Percentiles rank a stretch among this genome's conserved stretches.
Evolutionary conservation across 228 moss, liverwort and hornwort genomes (phyloP).

Genomic region (Sphagnum fallax): DNA sequence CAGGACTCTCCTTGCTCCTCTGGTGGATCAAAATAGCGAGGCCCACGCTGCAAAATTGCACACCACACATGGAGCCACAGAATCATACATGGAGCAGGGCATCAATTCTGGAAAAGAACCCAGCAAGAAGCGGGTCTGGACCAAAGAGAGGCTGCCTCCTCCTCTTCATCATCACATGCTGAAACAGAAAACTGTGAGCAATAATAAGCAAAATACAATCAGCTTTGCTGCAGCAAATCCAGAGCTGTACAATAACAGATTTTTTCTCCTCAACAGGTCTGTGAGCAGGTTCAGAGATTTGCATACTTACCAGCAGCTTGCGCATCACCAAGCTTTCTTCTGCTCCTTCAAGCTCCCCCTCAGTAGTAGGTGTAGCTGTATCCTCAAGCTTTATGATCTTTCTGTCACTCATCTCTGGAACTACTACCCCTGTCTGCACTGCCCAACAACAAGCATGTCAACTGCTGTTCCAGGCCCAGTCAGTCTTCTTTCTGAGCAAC

Average conservation of each 20-base stretch:
- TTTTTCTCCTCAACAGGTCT: neutral
- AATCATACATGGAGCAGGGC: neutral
- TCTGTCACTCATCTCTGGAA: slow-evolving; percentile 11
- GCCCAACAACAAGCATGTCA: slow-evolving; percentile 9
- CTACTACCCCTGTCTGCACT: slow-evolving; percentile 25
- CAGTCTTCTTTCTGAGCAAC: neutral
- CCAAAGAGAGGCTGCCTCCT: neutral
- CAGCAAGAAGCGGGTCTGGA: neutral
- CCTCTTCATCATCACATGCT: neutral
- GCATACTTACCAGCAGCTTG: slow-evolving; percentile 56
- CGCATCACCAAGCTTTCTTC: slow-evolving; percentile 87
- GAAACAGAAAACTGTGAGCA: neutral
- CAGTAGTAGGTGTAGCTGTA: slow-evolving; percentile 2
- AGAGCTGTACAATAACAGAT: neutral
- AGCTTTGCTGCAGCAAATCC: neutral
- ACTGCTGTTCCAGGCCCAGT: slow-evolving; percentile 1
- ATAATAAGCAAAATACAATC: neutral
- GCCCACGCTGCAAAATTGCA: slow-evolving; percentile 53
- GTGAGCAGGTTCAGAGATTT: neutral
- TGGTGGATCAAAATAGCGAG: slow-evolving; percentile 95
- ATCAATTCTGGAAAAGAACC: neutral
- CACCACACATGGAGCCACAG: neutral
- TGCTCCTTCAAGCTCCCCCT: slow-evolving; percentile 39
- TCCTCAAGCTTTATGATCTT: slow-evolving; percentile 22
- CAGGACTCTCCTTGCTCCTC: slow-evolving; percentile 82